These are phyloP conservation scores for Umbelopsis isabellina DNA, from an alignment of 192 early-diverging fungal genomes.

Conservation along the genomic window DNA sequence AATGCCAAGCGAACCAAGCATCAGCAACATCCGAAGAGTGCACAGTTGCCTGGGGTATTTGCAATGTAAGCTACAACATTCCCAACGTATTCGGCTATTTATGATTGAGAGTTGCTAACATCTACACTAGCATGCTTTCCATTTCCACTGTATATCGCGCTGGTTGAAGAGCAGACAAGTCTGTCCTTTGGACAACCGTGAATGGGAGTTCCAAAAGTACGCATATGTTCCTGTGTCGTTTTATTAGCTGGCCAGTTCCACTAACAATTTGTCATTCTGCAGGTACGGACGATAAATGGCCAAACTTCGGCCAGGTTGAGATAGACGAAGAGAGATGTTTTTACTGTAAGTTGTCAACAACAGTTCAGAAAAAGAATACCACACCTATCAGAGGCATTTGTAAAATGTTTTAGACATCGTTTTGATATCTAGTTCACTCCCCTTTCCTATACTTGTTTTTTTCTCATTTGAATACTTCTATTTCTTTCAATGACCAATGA, in stretches of 20 bases:
- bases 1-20: constrained; percentile 97
- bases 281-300: constrained; percentile 29
- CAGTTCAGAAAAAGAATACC: constrained; percentile 11
- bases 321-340: constrained; percentile 5
- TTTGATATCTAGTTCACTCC: neutral
- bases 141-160: constrained; percentile 97
- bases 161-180: constrained; percentile 97
- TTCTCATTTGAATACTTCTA: neutral
- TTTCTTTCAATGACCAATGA: too few relatives aligned
- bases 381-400: constrained; percentile 7
- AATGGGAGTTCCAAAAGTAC: constrained; percentile 98
- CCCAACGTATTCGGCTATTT: neutral
- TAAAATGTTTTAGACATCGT: constrained; percentile 21
- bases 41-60: constrained; percentile 95
- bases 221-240: constrained; percentile 15
- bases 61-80: constrained; percentile 69
- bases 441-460: neutral
- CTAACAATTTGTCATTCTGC: neutral
- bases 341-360: neutral
- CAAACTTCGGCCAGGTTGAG: too few relatives aligned
- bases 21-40: constrained; percentile 92
- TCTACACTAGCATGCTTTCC: constrained; percentile 86
- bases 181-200: constrained; percentile 97
- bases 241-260: neutral
- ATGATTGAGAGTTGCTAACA: neutral